Evolutionary conservation across 1,284 basidiomycete genomes (phyloP), one percentile per base, ranked within the genome.

Genomic region (Veloporphyrellus conicus): DNA sequence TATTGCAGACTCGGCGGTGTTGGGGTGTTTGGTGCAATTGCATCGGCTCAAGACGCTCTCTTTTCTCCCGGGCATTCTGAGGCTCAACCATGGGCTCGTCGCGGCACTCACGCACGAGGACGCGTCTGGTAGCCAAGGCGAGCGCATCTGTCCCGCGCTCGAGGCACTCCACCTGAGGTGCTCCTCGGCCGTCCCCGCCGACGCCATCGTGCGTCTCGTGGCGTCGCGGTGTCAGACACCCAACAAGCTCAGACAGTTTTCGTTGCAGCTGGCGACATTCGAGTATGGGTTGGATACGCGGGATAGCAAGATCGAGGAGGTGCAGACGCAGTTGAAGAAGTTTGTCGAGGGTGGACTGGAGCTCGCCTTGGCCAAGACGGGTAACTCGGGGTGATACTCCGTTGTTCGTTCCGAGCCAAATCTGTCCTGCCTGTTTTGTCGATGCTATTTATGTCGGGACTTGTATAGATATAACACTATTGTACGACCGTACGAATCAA

Each of bases 61-160:
- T 6, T 55, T 55, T 33, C 41, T 68, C 1, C 64, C 64, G 3
- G 60, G 63, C 2, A 41, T 59, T 16, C 47, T 66, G 3, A 45
- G 62, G 20, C 55, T 68, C 32, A 66, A 67, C 22, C 66, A 66
- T 9, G 56, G 58, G 18, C 56, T 68, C 33, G 32, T 63, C 37
- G 20, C 47, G 10, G 61, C 56, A 18, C 58, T 66, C 6, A 32
- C 53, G 12, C 16, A 43, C 18, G n/a, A 25, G 6, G 47, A 45
- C 27, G 41, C 12, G 18, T 25, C 32, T 10, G 35, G 7, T 1
- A 42, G 11, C 10, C 44, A 29, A 3, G 20, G 9, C 14, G 16
- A 38, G 18, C 32, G 11, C 7, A 16, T 64, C 5, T 68, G 65
- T 46, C 63, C 64, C 0, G 33, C 35, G 8, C 61, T 64, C 19